Percentiles rank a stretch among this genome's conserved stretches.
phyloP scores from a whole-genome alignment of 495 filamentous ascomycete species.

The Penicillium longicatenatum region DNA sequence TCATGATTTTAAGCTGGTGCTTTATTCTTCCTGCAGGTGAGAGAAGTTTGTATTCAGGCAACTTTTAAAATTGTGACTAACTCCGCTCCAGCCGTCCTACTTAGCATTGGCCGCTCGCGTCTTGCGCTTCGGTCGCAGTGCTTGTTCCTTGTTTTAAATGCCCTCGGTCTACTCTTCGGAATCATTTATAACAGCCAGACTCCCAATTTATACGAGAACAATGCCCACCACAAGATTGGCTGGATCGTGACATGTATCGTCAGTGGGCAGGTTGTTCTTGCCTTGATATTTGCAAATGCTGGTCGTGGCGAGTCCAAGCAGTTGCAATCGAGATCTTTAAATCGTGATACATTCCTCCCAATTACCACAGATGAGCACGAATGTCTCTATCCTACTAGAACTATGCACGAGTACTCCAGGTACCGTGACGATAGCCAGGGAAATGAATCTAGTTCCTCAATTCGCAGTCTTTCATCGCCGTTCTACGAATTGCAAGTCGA shows the following conservation, averaged over 20 bases:
- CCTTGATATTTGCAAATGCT: conserved; percentile 59
- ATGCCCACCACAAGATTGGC: conserved; percentile 85
- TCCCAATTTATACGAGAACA: conserved; percentile 85
- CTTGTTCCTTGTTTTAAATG: conserved; percentile 72
- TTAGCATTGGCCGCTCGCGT: conserved; percentile 79
- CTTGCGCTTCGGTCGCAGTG: conserved; percentile 73
- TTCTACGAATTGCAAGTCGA: conserved; percentile 56
- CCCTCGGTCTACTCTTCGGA: conserved; percentile 67
- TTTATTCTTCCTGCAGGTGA: conserved; percentile 80
- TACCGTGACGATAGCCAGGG: conserved; percentile 90
- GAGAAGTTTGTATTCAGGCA: conserved; percentile 28
- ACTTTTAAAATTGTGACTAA: conserved; percentile 2
- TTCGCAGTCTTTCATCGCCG: conserved; percentile 61
- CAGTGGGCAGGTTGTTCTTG: conserved; percentile 66
- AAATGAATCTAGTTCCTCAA: conserved; percentile 70
- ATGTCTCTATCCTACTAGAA: conserved; percentile 46
- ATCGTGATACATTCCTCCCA: conserved; percentile 62
- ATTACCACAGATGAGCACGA: conserved; percentile 62
- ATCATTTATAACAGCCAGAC: conserved; percentile 80
- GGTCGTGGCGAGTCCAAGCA: conserved; percentile 38
- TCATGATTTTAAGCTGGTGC: conserved; percentile 85
- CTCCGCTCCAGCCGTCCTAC: conserved; percentile 65
- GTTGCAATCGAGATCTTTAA: conserved; percentile 22
- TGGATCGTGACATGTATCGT: conserved; percentile 81
- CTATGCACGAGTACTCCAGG: conserved; percentile 59